Percentiles rank a stretch among this genome's conserved stretches.
Conservation (phyloP, 768 basidiomycete genomes). For the Russula abietina region DNA sequence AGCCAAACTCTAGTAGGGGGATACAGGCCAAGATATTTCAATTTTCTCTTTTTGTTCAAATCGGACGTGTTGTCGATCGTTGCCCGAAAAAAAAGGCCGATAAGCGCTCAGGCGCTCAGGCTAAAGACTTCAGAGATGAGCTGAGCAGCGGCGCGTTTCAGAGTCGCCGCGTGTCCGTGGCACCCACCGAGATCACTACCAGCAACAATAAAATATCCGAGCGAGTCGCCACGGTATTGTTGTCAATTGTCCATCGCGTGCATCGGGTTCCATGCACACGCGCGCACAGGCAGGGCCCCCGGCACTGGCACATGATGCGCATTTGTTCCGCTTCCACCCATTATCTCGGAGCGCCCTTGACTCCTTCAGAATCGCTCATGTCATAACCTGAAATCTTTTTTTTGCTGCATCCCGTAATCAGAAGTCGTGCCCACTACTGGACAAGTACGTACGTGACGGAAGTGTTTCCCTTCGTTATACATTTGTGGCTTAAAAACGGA, state of each 20-base stretch:
- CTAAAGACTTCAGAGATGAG: no score
- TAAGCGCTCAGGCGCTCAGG: no score
- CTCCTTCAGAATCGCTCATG: neutral
- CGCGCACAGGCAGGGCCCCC: no score
- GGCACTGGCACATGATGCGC: neutral
- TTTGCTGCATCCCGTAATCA: neutral
- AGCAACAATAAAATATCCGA: no score
- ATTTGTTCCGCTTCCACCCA: neutral
- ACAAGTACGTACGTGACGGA: neutral
- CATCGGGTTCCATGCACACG: neutral
- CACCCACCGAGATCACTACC: no score
- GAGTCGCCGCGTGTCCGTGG: neutral
- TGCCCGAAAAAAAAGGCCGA: no score
- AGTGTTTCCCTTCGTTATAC: neutral
- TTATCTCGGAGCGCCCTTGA: neutral
- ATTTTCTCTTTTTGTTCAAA: no score
- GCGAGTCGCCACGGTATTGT: no score
- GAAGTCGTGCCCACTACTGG: neutral
- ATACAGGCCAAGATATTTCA: no score
- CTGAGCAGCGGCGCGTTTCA: constrained; percentile 11
- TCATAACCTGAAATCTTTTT: neutral
- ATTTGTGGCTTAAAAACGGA: neutral
- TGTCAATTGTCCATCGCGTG: neutral
- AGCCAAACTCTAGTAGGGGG: no score
- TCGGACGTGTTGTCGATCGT: no score